These are phyloP conservation scores for Lachancea sp. DNA, from an alignment of 805 yeast genomes.

Conservation along the genomic window DNA sequence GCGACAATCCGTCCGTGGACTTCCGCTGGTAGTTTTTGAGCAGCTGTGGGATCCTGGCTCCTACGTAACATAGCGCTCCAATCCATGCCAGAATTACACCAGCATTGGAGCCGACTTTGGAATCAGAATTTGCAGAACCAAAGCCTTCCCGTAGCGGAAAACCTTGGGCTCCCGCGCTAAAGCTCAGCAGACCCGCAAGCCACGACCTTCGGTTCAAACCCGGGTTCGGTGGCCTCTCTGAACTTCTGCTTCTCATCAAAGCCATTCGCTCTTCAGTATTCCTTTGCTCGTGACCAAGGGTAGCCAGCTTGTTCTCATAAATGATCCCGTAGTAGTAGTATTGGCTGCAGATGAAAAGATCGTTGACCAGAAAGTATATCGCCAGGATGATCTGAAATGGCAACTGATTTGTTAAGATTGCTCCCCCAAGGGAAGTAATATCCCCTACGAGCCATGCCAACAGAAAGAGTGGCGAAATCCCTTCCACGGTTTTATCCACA, in stretches of 20 bases:
- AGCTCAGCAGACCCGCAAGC: slow-evolving; percentile 7
- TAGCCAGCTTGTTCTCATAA: slow-evolving; percentile 28
- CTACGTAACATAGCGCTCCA: slow-evolving; percentile 67
- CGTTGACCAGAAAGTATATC: slow-evolving; percentile 66
- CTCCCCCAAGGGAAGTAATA: slow-evolving; percentile 55
- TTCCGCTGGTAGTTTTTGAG: slow-evolving; percentile 67
- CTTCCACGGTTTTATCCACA: slow-evolving; percentile 52
- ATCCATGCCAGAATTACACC: slow-evolving; percentile 65
- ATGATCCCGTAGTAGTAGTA: slow-evolving; percentile 56
- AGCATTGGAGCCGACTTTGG: slow-evolving; percentile 22
- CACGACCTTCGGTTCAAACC: slow-evolving; percentile 7
- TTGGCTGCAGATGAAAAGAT: slow-evolving; percentile 60
- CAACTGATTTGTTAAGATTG: slow-evolving; percentile 67
- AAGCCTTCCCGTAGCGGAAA: slow-evolving; percentile 1
- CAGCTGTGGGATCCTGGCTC: slow-evolving; percentile 81
- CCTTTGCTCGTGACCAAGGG: slow-evolving; percentile 32
- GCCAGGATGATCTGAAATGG: slow-evolving; percentile 76
- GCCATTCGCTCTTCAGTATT: slow-evolving; percentile 14
- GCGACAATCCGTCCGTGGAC: slow-evolving; percentile 83
- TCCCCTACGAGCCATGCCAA: slow-evolving; percentile 42
- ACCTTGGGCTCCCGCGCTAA: slow-evolving; percentile 4
- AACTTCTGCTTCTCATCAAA: slow-evolving; percentile 10
- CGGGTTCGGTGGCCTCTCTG: slow-evolving; percentile 2
- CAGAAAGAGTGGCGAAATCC: slow-evolving; percentile 48
- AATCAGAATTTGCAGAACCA: slow-evolving; percentile 4